These are phyloP conservation scores for Metschnikowia continentalis DNA, from an alignment of 805 yeast species.

Conservation along the genomic window DNA sequence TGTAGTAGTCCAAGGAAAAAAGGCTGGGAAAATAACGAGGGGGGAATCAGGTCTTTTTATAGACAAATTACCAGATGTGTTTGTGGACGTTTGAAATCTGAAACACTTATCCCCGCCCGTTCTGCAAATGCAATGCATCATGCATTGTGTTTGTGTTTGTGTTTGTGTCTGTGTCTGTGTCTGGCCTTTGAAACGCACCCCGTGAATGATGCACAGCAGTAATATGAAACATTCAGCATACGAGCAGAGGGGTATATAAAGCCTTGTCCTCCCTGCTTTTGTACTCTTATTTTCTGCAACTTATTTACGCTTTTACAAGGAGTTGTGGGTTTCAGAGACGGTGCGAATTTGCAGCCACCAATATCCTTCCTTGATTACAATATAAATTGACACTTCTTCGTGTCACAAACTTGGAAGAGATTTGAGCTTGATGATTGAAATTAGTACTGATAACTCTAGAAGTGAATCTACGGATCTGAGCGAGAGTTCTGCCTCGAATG, in stretches of 20 bases:
- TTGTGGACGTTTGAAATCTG: background rate
- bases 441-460: background rate
- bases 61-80: background rate
- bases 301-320: background rate
- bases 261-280: background rate
- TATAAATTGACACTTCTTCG: background rate
- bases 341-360: slow-evolving; percentile 1
- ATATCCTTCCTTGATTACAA: background rate
- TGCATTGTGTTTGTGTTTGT: background rate
- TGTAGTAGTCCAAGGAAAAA: background rate
- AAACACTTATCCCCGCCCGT: background rate
- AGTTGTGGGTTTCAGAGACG: too few species aligned
- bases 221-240: background rate
- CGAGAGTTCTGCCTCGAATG: background rate
- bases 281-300: background rate
- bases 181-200: background rate
- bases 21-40: background rate
- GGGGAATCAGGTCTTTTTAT: background rate
- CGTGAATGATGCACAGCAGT: background rate
- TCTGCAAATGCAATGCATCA: background rate
- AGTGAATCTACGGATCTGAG: background rate
- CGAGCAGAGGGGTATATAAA: background rate
- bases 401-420: background rate
- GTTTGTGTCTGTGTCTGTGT: background rate
- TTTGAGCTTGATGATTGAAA: background rate